Percentiles rank a stretch among this genome's conserved stretches.
Conservation (phyloP, 1,284 basidiomycete species). For the Cystobasidium sp. region DNA sequence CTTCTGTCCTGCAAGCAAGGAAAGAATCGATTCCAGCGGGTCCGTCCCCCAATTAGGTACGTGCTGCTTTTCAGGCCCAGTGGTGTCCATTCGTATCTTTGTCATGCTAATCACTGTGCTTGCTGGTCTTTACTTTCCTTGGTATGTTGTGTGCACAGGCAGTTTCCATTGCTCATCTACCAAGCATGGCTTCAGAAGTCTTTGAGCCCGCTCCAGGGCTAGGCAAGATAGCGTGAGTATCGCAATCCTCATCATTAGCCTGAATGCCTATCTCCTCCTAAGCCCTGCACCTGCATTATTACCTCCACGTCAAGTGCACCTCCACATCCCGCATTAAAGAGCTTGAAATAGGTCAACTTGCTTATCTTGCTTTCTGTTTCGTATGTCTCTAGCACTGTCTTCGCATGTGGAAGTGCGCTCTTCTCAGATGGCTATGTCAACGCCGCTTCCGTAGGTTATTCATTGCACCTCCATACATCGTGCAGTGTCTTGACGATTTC, state of each 20-base stretch:
- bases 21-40: too few species aligned
- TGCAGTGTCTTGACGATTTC: not conserved
- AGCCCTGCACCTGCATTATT: not conserved
- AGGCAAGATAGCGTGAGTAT: conserved; percentile 32
- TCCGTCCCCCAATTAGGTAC: too few species aligned
- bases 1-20: not conserved
- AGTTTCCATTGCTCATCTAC: not conserved
- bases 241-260: not conserved
- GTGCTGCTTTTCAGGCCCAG: too few species aligned
- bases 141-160: not conserved
- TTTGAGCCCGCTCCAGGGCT: conserved; percentile 15
- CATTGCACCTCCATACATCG: too few species aligned
- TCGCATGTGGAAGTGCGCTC: conserved; percentile 40
- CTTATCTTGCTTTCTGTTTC: not conserved
- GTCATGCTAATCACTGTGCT: not conserved
- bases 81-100: too few species aligned
- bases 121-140: not conserved
- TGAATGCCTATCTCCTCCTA: not conserved
- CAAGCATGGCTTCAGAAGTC: conserved; percentile 15
- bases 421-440: conserved; percentile 44
- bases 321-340: too few species aligned
- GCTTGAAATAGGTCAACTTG: not conserved
- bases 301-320: too few species aligned
- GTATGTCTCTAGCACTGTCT: conserved; percentile 32
- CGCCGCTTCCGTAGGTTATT: conserved; percentile 17